Evolutionary conservation across 140 eudicot genomes (phyloP).

Genomic region (Anethum foeniculum): DNA sequence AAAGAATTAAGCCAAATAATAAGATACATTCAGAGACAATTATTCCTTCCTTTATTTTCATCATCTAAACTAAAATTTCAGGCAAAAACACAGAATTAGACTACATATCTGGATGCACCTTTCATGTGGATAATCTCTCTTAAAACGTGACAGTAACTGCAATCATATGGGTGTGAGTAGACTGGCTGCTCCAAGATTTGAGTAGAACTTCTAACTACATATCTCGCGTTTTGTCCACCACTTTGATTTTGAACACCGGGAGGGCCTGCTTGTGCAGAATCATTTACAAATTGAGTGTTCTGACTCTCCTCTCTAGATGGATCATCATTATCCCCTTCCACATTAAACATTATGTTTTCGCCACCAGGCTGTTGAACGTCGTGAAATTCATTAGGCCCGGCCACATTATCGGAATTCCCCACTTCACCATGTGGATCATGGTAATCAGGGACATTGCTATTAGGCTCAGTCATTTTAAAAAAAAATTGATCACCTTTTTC

Average conservation of each 20-base stretch:
- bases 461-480: slow-evolving; percentile 16
- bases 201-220: slow-evolving; percentile 24
- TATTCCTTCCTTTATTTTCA: not conserved
- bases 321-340: not conserved
- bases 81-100: not conserved
- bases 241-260: not conserved
- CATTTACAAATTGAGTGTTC: not conserved
- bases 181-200: slow-evolving; percentile 38
- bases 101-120: slow-evolving; percentile 21
- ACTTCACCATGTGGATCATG: not conserved
- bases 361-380: not conserved
- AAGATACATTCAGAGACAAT: not conserved
- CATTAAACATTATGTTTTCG: not conserved
- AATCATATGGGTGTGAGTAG: slow-evolving; percentile 28
- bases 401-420: slow-evolving; percentile 11
- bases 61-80: not conserved
- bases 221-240: not conserved
- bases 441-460: not conserved
- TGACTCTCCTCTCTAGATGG: not conserved
- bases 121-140: slow-evolving; percentile 58
- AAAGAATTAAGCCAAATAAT: not conserved
- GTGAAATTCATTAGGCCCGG: slow-evolving; percentile 11
- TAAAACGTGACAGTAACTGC: slow-evolving; percentile 49
- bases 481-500: not conserved
- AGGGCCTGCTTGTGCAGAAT: not conserved